phyloP scores from a whole-genome alignment of 176 grass and related monocot species.

The Guadua angustifolia region DNA sequence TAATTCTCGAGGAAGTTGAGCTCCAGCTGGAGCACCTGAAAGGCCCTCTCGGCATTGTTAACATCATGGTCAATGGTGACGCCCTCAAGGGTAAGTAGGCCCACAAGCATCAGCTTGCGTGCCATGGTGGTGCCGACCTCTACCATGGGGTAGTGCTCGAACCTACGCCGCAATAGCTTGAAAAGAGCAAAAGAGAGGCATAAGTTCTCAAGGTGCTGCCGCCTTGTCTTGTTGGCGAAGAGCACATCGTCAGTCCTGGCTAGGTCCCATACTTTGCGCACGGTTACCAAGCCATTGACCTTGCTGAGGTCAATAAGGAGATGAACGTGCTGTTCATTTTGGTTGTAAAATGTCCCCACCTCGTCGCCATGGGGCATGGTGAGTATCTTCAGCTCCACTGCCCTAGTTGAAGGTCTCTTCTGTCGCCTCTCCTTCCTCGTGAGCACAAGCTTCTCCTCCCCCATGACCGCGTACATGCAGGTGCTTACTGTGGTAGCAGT shows the following conservation, averaged over 20 bases:
- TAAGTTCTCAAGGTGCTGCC: background rate
- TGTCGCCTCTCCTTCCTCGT: background rate
- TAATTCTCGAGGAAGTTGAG: constrained; percentile 38
- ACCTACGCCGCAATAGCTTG: constrained; percentile 15
- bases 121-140: background rate
- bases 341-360: background rate
- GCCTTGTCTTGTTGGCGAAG: background rate
- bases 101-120: background rate
- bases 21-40: background rate
- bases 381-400: no score
- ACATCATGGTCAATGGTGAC: background rate
- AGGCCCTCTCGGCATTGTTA: background rate
- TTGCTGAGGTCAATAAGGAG: background rate
- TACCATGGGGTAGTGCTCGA: constrained; percentile 43
- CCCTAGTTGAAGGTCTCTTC: no score
- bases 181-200: constrained; percentile 41
- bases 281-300: background rate
- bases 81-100: background rate
- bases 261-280: background rate
- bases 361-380: background rate
- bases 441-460: constrained; percentile 7
- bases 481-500: background rate
- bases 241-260: background rate
- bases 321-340: constrained; percentile 6
- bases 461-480: constrained; percentile 34